Evolutionary conservation across 805 yeast genomes (phyloP), one percentile per base, ranked within the genome.

Genomic region (Saccharomycopsis amapae): DNA sequence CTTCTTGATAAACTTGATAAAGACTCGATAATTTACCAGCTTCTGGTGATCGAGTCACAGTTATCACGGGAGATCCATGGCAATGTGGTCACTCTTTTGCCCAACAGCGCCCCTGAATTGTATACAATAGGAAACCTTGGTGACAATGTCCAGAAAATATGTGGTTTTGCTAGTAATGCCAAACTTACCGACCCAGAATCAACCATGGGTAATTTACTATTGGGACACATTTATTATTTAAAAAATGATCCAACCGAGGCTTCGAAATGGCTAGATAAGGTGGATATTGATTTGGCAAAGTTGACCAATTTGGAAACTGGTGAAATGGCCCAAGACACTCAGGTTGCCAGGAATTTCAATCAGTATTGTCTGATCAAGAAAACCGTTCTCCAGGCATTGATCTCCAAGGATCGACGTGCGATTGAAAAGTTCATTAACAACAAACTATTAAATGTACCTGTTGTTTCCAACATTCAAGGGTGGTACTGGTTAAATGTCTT

Each of bases 401-500:
- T 37, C 13, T 22, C 39, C 12, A 34, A 38, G 20, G 30, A 31
- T 17, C 3, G 18, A 1, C 10, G 13, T 4, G 32, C 17, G 5
- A 12, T 40, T 12, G 37, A 36, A 15, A 6, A 10, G 3, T 44
- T 42, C 25, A 33, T 50, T 18, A 40, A 9, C 12, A 9, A 20
- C 6, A 20, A 26, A 26, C 31, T 32, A 19, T 30, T 48, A 18
- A 25, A 36, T 19, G 17, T 48, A 6, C 53, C 53, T 12, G 20
- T 33, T 9, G 24, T 34, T 19, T 43, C 49, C 19, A 50, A 50
- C 38, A 19, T 48, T 5, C 44, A 41, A 10, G 53, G 44, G 4
- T 40, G 24, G 23, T 40, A 34, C 28, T 50, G 53, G 53, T 26
- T 50, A 31, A 38, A 39, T 22, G 28, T 40, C 10, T 25, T 47